Percentiles rank a stretch among this genome's conserved stretches.
phyloP scores from a whole-genome alignment of 2,329 filamentous ascomycete species.

The Penicillium sp. region DNA sequence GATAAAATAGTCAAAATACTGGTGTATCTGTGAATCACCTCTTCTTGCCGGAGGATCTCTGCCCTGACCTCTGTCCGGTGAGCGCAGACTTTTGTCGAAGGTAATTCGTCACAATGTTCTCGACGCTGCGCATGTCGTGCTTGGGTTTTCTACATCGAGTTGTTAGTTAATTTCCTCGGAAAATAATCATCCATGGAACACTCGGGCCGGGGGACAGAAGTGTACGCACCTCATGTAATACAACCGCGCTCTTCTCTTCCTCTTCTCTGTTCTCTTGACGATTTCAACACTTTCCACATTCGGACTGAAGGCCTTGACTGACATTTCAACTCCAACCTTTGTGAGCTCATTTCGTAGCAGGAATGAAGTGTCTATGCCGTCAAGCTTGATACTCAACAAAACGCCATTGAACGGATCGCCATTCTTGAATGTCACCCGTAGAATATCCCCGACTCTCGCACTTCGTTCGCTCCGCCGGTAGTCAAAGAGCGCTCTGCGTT shows the following conservation, averaged over 20 bases:
- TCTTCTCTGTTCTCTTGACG: conserved; percentile 82
- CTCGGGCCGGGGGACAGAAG: not conserved
- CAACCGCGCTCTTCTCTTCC: conserved; percentile 82
- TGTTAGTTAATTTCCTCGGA: conserved; percentile 19
- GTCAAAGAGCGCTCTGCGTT: conserved; percentile 80
- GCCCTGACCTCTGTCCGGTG: conserved; percentile 35
- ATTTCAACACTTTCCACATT: conserved; percentile 91
- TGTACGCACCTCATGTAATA: conserved; percentile 77
- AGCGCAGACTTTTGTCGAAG: conserved; percentile 58
- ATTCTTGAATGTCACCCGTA: conserved; percentile 83
- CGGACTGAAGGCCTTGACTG: conserved; percentile 93
- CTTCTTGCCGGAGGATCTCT: conserved; percentile 24
- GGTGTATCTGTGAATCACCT: conserved; percentile 21
- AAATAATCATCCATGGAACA: not conserved
- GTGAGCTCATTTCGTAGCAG: conserved; percentile 85
- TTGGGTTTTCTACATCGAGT: conserved; percentile 63
- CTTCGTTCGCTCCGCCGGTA: conserved; percentile 73
- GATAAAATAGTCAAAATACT: conserved; percentile 19
- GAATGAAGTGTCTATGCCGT: conserved; percentile 88
- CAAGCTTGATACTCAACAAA: conserved; percentile 81
- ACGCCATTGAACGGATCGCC: conserved; percentile 91
- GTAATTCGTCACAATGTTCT: conserved; percentile 75
- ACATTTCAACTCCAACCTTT: conserved; percentile 91
- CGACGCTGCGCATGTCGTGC: conserved; percentile 86
- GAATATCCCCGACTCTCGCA: conserved; percentile 84